Evolutionary conservation across 768 basidiomycete genomes (phyloP), one percentile per base, ranked within the genome.

Genomic region (Collybiopsis confluens): DNA sequence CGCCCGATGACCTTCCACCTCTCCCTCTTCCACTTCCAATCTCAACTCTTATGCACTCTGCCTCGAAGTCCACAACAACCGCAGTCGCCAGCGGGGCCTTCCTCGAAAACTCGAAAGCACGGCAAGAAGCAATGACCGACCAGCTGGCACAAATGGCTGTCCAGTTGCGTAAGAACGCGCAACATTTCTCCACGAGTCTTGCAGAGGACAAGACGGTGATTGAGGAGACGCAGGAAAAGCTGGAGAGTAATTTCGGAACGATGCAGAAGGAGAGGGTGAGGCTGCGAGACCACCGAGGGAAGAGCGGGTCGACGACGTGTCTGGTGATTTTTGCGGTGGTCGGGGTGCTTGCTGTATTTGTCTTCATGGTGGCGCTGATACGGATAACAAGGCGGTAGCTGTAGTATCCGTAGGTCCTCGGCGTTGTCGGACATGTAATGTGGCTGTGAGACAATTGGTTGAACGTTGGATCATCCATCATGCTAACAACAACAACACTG

Each of bases 91-190:
- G 59, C 10, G 52, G 65, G 1, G 57, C 61, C 1, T 64, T 61
- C 4, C 59, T 67, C 11, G 59, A 81, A 60, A 78, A 81, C 55
- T 80, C 86, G n/a, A 77, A 66, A 33, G 74, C 77, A 0, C 69
- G 88, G 2, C 92, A 95, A 23, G 80, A 90, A 47, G 81, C 89
- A 21, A 80, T 95, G 44, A 78, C 88, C 0, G 73, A 74, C 8
- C 86, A 91, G 61, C 80, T 95, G 23, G 85, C 83, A 0, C 68
- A 82, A 53, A 98, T 98, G 95, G 92, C 92, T 0, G 74, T 83
- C 9, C 92, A 93, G 64, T 82, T 98, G 46, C 90, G 89, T 61
- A 76, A 81, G 21, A 96, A 96, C 59, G 86, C 92, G 0, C 65
- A 86, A 0, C 83, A 92, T 61, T 95, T 98, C 64, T 79, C 87